Percentiles rank a stretch among this genome's conserved stretches.
Conservation (phyloP, 768 basidiomycete species). For the Lentinula boryana region DNA sequence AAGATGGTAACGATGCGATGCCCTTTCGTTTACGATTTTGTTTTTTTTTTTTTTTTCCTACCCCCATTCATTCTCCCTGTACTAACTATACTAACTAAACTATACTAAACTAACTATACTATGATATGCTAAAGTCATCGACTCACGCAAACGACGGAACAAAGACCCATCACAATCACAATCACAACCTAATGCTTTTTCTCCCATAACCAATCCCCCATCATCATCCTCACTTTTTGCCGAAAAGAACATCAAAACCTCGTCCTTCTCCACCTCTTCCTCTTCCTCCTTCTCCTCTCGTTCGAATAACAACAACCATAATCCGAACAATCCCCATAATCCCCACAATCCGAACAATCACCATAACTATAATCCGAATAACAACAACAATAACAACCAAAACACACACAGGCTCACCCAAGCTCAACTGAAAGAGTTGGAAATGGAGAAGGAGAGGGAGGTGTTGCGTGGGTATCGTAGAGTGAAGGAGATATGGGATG, state of each 20-base stretch:
- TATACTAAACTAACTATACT: too few relatives aligned
- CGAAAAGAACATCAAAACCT: slow-evolving; percentile 36
- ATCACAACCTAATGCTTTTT: slow-evolving; percentile 2
- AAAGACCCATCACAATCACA: slow-evolving; percentile 20
- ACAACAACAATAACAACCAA: too few relatives aligned
- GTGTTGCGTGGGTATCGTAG: slow-evolving; percentile 52
- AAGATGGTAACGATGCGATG: too few relatives aligned
- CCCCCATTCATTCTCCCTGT: too few relatives aligned
- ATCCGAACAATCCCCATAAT: too few relatives aligned
- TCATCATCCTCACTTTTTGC: slow-evolving; percentile 54
- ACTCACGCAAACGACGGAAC: slow-evolving; percentile 48
- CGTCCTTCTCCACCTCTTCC: too few relatives aligned
- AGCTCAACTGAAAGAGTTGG: slow-evolving; percentile 57
- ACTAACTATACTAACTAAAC: too few relatives aligned
- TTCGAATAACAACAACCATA: slow-evolving; percentile 26
- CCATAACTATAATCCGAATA: too few relatives aligned
- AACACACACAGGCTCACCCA: slow-evolving; percentile 52
- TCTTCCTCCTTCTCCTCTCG: too few relatives aligned
- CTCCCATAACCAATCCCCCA: neutral
- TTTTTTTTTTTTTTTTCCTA: too few relatives aligned
- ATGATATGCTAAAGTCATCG: slow-evolving; percentile 52
- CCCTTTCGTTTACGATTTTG: too few relatives aligned
- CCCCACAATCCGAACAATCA: too few relatives aligned
- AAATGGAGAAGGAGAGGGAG: slow-evolving; percentile 61
- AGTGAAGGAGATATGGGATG: slow-evolving; percentile 58